These are phyloP conservation scores for Talinum fruticosum DNA, from an alignment of 148 eudicot genomes.

Conservation along the genomic window DNA sequence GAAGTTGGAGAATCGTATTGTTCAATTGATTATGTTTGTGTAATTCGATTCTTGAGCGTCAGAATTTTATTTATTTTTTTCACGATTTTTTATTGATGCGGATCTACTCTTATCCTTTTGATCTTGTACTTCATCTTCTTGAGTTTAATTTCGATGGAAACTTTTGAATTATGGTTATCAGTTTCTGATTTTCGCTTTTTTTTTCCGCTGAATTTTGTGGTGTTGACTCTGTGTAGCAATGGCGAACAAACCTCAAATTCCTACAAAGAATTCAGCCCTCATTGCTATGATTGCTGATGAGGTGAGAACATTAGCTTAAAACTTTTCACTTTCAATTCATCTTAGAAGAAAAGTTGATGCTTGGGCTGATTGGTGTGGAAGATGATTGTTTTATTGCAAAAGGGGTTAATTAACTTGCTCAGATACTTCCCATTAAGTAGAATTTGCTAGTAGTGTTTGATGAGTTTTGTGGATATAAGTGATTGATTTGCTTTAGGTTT, in stretches of 20 bases:
- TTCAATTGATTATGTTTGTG: no score
- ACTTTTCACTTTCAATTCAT: background rate
- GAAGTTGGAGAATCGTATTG: background rate
- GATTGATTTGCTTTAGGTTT: background rate
- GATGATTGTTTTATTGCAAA: background rate
- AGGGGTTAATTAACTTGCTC: background rate
- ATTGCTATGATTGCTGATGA: slow-evolving; percentile 81
- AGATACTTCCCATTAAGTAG: background rate
- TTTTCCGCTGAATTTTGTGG: background rate
- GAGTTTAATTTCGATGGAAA: background rate
- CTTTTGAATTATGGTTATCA: background rate
- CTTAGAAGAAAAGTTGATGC: background rate
- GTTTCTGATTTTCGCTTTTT: background rate
- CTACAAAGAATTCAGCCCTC: slow-evolving; percentile 60
- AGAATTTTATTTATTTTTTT: no score
- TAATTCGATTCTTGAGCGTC: background rate
- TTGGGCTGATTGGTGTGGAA: background rate
- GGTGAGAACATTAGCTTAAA: slow-evolving; percentile 30
- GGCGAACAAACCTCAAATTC: slow-evolving; percentile 67
- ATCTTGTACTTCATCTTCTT: background rate
- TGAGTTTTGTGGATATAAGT: background rate
- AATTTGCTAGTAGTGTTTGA: background rate
- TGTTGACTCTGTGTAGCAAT: slow-evolving; percentile 31
- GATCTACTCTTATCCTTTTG: background rate
- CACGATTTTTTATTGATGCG: background rate